Evolutionary conservation across 2,329 filamentous ascomycete genomes (phyloP).

Genomic region (Simplicillium sp.): DNA sequence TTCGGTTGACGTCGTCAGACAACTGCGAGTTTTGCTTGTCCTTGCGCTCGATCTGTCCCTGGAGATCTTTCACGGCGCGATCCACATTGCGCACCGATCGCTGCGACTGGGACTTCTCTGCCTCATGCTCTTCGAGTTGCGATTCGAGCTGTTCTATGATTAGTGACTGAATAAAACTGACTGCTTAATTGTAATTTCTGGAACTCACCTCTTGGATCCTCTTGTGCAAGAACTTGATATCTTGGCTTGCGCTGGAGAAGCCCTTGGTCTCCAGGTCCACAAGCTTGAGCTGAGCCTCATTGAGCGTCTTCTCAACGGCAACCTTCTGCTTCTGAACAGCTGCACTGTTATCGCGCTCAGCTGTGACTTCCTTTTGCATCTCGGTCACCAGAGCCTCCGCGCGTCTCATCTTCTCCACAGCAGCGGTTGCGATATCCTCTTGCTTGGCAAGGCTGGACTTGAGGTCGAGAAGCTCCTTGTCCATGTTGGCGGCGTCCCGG

Average conservation of each 20-base stretch:
- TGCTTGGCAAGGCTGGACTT: constrained; percentile 85
- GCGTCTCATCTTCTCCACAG: constrained; percentile 93
- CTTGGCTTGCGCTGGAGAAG: constrained; percentile 87
- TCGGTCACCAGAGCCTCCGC: constrained; percentile 81
- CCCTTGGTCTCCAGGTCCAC: constrained; percentile 96
- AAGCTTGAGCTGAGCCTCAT: constrained; percentile 80
- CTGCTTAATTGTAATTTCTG: no score
- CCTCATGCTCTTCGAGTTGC: constrained; percentile 76
- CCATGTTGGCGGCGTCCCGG: constrained; percentile 79
- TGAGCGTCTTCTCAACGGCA: constrained; percentile 76
- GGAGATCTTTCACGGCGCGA: constrained; percentile 85
- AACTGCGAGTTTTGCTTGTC: constrained; percentile 79
- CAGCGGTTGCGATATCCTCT: constrained; percentile 83
- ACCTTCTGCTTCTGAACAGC: constrained; percentile 86
- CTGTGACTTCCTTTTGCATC: constrained; percentile 84
- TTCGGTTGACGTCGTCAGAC: constrained; percentile 72
- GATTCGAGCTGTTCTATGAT: constrained; percentile 61
- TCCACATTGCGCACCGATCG: constrained; percentile 88
- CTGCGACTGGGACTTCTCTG: constrained; percentile 68
- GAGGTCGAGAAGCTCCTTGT: constrained; percentile 81
- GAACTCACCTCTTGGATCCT: constrained; percentile 82
- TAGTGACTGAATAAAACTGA: constrained; percentile 2
- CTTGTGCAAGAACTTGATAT: constrained; percentile 90
- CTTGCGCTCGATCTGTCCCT: constrained; percentile 83
- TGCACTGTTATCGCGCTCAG: constrained; percentile 73